phyloP scores from a whole-genome alignment of 257 asterid genomes.

The Solanum neorickii region DNA sequence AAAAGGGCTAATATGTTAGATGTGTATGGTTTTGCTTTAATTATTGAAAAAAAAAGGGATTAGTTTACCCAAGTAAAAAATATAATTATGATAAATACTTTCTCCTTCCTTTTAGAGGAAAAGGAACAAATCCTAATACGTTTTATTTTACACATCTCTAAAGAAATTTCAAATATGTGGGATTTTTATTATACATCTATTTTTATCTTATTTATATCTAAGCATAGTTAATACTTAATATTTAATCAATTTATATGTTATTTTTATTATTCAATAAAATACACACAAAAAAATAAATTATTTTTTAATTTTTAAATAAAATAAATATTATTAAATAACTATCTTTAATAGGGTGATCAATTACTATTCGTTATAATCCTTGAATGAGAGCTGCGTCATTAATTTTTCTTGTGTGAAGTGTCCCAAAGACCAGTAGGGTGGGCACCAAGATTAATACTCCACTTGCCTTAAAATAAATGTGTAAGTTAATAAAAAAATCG shows the following conservation, averaged over 20 bases:
- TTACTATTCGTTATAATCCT: too few species aligned
- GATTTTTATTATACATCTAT: background rate
- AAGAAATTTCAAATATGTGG: background rate
- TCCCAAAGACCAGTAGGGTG: background rate
- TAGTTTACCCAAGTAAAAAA: background rate
- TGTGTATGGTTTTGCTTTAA: background rate
- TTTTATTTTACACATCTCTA: background rate
- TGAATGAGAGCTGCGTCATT: background rate
- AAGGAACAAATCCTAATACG: background rate
- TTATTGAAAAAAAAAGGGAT: background rate
- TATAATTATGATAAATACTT: background rate
- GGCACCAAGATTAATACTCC: background rate
- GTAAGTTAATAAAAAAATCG: background rate
- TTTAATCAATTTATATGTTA: background rate
- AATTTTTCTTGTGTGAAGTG: background rate
- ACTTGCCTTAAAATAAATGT: background rate
- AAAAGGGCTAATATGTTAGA: background rate
- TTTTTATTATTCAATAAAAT: background rate
- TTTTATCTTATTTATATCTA: background rate
- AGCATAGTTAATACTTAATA: background rate
- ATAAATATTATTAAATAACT: too few species aligned
- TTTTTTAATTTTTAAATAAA: too few species aligned
- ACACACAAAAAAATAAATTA: too few species aligned
- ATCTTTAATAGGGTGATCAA: too few species aligned
- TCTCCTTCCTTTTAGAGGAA: background rate